A percentile compares a stretch with the other conserved stretches of the same genome.
These are phyloP conservation scores for Piloderma croceum DNA, from an alignment of 768 basidiomycete genomes.

Conservation along the genomic window DNA sequence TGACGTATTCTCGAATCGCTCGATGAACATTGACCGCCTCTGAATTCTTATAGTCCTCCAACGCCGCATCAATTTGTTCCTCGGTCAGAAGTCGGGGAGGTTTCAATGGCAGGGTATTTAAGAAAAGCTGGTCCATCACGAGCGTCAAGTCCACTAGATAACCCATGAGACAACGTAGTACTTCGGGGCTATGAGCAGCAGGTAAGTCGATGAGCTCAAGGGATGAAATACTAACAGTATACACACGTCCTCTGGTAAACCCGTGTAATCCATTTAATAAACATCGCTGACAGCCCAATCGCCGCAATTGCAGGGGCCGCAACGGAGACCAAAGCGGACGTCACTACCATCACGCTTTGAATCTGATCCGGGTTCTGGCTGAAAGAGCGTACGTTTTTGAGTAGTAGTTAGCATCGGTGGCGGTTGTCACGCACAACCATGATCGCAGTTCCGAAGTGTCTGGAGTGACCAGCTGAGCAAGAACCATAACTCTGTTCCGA, in stretches of 20 bases:
- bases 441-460: background rate
- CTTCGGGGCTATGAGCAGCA: conserved; percentile 5
- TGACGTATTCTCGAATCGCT: too few relatives aligned
- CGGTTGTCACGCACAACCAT: background rate
- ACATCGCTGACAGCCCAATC: conserved; percentile 14
- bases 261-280: conserved; percentile 16
- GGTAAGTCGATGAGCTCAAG: background rate
- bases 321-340: conserved; percentile 10
- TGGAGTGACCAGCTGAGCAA: conserved; percentile 7
- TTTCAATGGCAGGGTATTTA: conserved; percentile 14
- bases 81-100: too few relatives aligned
- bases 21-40: too few relatives aligned
- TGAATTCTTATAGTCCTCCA: too few relatives aligned
- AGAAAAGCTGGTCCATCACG: conserved; percentile 18
- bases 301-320: conserved; percentile 18
- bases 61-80: too few relatives aligned
- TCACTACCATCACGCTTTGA: too few relatives aligned
- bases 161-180: too few relatives aligned
- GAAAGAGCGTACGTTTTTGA: conserved; percentile 11
- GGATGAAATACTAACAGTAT: background rate
- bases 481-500: conserved; percentile 17
- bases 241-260: conserved; percentile 19
- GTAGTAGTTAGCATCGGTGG: conserved; percentile 5
- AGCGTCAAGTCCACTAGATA: conserved; percentile 19
- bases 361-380: too few relatives aligned